phyloP scores from a whole-genome alignment of 1,139 yeast species.

The Yamadazyma mexicana region DNA sequence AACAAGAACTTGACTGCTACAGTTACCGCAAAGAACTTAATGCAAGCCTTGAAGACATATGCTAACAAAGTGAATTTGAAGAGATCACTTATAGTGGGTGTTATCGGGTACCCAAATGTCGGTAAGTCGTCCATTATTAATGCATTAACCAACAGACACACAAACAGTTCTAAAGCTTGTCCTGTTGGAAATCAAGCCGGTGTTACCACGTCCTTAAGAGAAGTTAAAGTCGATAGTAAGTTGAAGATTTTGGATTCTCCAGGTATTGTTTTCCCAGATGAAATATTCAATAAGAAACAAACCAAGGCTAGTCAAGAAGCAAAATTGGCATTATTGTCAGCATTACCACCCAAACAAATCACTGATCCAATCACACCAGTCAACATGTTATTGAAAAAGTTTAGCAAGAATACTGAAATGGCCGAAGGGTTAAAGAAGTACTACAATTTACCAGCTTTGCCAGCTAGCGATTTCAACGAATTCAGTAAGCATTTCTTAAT shows the following conservation, averaged over 20 bases:
- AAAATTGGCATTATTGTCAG: slow-evolving; percentile 81
- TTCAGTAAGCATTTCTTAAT: slow-evolving; percentile 83
- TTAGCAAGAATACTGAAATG: slow-evolving; percentile 71
- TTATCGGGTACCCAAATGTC: slow-evolving; percentile 89
- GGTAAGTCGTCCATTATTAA: slow-evolving; percentile 96
- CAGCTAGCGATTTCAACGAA: slow-evolving; percentile 61
- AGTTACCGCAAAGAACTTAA: slow-evolving; percentile 69
- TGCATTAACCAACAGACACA: slow-evolving; percentile 82
- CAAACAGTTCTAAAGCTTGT: slow-evolving; percentile 67
- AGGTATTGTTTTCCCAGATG: slow-evolving; percentile 93
- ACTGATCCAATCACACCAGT: slow-evolving; percentile 85
- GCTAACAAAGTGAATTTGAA: slow-evolving; percentile 83
- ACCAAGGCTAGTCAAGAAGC: slow-evolving; percentile 74
- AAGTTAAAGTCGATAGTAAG: slow-evolving; percentile 88
- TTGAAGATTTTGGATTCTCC: slow-evolving; percentile 92
- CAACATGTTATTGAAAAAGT: slow-evolving; percentile 69
- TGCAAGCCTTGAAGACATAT: slow-evolving; percentile 82
- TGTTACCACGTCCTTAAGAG: slow-evolving; percentile 88
- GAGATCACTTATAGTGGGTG: slow-evolving; percentile 93
- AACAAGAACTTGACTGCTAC: slow-evolving; percentile 75
- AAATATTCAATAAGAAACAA: slow-evolving; percentile 41
- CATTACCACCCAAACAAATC: slow-evolving; percentile 85
- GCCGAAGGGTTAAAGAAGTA: slow-evolving; percentile 70
- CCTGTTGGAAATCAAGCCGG: slow-evolving; percentile 99
- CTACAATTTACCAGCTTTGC: slow-evolving; percentile 82